Percentiles rank a stretch among this genome's conserved stretches.
Conservation (phyloP, 2,329 filamentous ascomycete genomes). For the Lecanicillium sp. region DNA sequence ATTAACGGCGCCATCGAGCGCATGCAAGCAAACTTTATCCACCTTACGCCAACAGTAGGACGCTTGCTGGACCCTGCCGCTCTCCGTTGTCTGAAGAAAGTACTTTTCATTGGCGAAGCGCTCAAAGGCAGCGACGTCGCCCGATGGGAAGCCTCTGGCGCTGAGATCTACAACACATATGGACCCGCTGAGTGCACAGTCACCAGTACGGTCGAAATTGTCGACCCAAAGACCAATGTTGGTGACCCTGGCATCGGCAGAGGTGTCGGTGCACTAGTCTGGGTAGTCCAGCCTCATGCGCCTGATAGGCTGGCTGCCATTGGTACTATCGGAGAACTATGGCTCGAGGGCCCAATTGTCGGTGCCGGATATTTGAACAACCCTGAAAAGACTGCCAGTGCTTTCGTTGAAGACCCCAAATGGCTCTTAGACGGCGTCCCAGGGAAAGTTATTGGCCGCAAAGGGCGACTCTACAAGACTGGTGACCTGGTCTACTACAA, state of each 20-base stretch:
- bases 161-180: slow-evolving; percentile 38
- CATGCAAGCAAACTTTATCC: slow-evolving; percentile 16
- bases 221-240: slow-evolving; percentile 21
- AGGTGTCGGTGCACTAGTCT: slow-evolving; percentile 17
- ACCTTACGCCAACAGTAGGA: slow-evolving; percentile 14
- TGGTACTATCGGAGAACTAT: slow-evolving; percentile 34
- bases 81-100: slow-evolving; percentile 11
- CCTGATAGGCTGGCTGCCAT: slow-evolving; percentile 21
- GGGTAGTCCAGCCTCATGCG: slow-evolving; percentile 34
- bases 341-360: slow-evolving; percentile 45
- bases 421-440: slow-evolving; percentile 6
- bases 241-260: slow-evolving; percentile 13
- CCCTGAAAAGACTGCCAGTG: slow-evolving; percentile 13
- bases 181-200: slow-evolving; percentile 43
- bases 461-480: slow-evolving; percentile 35
- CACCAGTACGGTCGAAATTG: slow-evolving; percentile 31
- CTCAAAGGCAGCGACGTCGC: slow-evolving; percentile 38
- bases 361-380: slow-evolving; percentile 34
- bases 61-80: slow-evolving; percentile 3
- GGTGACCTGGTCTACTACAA: slow-evolving; percentile 40
- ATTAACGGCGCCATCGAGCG: slow-evolving; percentile 16
- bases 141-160: slow-evolving; percentile 17
- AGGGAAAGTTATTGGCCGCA: slow-evolving; percentile 11
- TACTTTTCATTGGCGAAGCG: slow-evolving; percentile 35
- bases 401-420: slow-evolving; percentile 10